phyloP scores from a whole-genome alignment of 257 asterid species.

The Solanum medicagineum region DNA sequence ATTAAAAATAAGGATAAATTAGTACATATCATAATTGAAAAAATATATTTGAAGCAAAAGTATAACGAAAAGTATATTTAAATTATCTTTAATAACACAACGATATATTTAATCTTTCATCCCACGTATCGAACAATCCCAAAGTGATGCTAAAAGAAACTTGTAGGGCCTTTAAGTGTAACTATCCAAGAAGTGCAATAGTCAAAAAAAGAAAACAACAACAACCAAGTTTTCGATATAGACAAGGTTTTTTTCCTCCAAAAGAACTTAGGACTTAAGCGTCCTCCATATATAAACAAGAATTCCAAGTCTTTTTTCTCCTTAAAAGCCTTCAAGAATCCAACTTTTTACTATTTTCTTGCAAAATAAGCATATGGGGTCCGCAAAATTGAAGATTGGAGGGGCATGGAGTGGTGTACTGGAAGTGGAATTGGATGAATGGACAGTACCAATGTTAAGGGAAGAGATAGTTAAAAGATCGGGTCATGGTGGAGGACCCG shows the following conservation, averaged over 20 bases:
- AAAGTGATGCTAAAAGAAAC: not conserved
- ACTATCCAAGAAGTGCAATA: not conserved
- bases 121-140: too few relatives aligned
- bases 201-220: too few relatives aligned
- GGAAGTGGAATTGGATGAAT: conserved; percentile 64
- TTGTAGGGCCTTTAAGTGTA: not conserved
- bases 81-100: too few relatives aligned
- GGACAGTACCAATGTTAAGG: conserved; percentile 69
- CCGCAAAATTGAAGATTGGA: conserved; percentile 61
- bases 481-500: conserved; percentile 27
- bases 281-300: not conserved
- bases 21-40: too few relatives aligned
- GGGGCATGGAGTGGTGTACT: conserved; percentile 89
- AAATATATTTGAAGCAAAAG: accelerated
- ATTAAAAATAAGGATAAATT: too few relatives aligned
- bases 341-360: not conserved
- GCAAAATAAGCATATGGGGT: conserved; percentile 15
- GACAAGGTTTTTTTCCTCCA: not conserved
- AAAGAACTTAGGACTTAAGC: not conserved
- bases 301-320: not conserved
- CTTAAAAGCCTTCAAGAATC: not conserved
- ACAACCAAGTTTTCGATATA: not conserved
- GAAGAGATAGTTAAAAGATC: conserved; percentile 66
- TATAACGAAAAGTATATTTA: too few relatives aligned
- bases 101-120: too few relatives aligned